Conservation (phyloP, 192 early-diverging fungal genomes). For the Phycomyces blakesleeanus region DNA sequence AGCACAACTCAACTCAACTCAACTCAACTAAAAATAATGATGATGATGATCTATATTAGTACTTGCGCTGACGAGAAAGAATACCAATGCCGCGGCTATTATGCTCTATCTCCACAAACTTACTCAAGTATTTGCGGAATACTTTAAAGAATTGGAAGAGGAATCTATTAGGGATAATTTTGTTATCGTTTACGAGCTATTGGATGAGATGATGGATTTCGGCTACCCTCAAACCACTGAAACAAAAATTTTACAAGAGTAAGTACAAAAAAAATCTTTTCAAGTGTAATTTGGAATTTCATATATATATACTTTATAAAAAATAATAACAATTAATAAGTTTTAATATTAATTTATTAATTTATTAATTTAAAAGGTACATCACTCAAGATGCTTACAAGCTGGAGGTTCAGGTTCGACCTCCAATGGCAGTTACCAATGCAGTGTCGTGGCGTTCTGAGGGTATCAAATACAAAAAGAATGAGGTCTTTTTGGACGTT, state of each 20-base stretch:
- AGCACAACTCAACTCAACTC: neutral
- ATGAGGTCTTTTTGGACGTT: conserved; percentile 98
- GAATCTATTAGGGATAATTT: conserved; percentile 84
- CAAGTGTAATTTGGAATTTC: too few relatives aligned
- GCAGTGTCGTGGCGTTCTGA: conserved; percentile 89
- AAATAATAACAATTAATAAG: conserved; percentile 3
- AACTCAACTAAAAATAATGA: too few relatives aligned
- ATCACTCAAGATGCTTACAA: conserved; percentile 98
- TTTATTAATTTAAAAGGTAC: conserved; percentile 76
- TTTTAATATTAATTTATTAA: neutral
- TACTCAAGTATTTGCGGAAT: conserved; percentile 87
- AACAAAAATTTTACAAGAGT: conserved; percentile 74
- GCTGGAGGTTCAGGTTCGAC: conserved; percentile 83
- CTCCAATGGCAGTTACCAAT: conserved; percentile 91
- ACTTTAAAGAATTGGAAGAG: conserved; percentile 83
- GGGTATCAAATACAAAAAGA: conserved; percentile 95
- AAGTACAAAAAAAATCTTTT: too few relatives aligned
- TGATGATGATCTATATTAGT: neutral
- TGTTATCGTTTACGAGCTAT: conserved; percentile 80
- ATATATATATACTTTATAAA: too few relatives aligned
- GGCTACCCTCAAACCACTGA: conserved; percentile 87
- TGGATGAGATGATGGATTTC: conserved; percentile 86
- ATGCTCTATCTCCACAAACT: conserved; percentile 95
- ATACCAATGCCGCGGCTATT: conserved; percentile 95
- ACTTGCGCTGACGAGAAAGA: conserved; percentile 91